These are phyloP conservation scores for Gleditsia sinensis DNA, from an alignment of 306 rosid genomes.

Conservation along the genomic window DNA sequence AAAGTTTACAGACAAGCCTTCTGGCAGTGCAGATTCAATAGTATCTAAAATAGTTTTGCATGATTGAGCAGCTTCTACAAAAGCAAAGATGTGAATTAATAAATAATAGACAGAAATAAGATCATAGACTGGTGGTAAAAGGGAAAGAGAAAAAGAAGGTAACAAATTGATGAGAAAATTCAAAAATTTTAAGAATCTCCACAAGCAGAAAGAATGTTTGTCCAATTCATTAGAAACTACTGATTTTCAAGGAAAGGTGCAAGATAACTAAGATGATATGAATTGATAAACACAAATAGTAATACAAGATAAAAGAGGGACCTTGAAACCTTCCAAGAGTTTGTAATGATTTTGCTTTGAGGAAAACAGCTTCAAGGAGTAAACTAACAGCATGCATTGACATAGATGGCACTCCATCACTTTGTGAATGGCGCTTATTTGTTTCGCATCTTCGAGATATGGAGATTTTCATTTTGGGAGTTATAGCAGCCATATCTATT, in stretches of 20 bases:
- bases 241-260: conserved; percentile 6
- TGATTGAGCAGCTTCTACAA: conserved; percentile 86
- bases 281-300: neutral
- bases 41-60: conserved; percentile 83
- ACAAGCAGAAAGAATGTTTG: neutral
- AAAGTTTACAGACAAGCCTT: conserved; percentile 71
- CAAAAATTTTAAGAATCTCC: neutral
- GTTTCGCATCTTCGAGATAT: conserved; percentile 65
- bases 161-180: neutral
- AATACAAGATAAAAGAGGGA: conserved; percentile 35
- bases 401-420: conserved; percentile 68
- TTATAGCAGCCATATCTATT: conserved; percentile 75
- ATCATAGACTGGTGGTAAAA: neutral
- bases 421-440: conserved; percentile 56
- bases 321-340: conserved; percentile 86
- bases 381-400: conserved; percentile 88
- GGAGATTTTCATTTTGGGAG: conserved; percentile 69
- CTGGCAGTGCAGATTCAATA: conserved; percentile 84
- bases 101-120: conserved; percentile 10
- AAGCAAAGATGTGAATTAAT: conserved; percentile 8
- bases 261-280: conserved; percentile 10
- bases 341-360: conserved; percentile 82
- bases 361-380: conserved; percentile 87
- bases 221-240: neutral
- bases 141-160: neutral